A percentile compares a stretch with the other conserved stretches of the same genome.
Evolutionary conservation across 139 green algal species (phyloP).

Genomic region (Micractinium sp.): DNA sequence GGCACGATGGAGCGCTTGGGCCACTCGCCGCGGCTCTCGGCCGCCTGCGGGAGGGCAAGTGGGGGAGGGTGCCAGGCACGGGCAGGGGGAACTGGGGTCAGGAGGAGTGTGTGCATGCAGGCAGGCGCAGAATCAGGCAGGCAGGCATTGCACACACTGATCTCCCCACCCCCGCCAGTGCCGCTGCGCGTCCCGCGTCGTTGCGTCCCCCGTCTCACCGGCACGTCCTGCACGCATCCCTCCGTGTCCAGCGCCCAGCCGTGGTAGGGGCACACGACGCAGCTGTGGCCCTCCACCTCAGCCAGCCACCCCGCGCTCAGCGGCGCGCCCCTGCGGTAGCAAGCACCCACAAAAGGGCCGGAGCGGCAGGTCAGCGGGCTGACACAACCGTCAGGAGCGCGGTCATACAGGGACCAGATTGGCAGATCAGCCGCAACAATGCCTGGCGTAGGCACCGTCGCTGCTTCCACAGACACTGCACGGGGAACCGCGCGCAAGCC

Average conservation of each 20-base stretch:
- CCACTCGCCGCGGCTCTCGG: slow-evolving; percentile 56
- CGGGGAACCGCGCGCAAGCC: no score
- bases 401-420: background rate
- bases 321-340: slow-evolving; percentile 55
- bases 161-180: no score
- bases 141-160: background rate
- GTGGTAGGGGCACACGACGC: slow-evolving; percentile 74
- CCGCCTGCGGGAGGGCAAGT: slow-evolving; percentile 30
- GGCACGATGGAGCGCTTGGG: slow-evolving; percentile 65
- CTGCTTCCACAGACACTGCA: no score
- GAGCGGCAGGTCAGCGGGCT: background rate
- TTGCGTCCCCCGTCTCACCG: slow-evolving; percentile 2
- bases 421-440: no score
- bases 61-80: background rate
- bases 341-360: background rate
- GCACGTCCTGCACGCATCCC: slow-evolving; percentile 58
- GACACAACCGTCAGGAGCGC: no score
- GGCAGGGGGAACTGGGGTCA: background rate
- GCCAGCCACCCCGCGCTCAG: slow-evolving; percentile 60
- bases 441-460: no score
- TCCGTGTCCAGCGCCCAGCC: slow-evolving; percentile 81
- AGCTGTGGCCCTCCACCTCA: slow-evolving; percentile 55
- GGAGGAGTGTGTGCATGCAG: background rate
- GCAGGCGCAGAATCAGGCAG: background rate
- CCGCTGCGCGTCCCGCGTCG: background rate